These are phyloP conservation scores for Dillenia suffruticosa DNA, from an alignment of 164 flowering plant genomes.

Conservation along the genomic window DNA sequence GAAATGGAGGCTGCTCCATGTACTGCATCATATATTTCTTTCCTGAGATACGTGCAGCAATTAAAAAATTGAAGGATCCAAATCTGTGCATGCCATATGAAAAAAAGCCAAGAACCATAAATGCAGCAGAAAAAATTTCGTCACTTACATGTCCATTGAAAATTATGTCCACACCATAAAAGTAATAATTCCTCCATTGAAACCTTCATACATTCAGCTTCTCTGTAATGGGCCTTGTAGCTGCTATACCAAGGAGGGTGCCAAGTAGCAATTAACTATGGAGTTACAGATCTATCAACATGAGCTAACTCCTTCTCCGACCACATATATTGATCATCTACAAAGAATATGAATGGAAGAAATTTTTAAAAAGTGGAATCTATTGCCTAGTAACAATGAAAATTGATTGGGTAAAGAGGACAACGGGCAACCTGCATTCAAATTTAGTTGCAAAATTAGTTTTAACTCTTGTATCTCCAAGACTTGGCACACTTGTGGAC, in stretches of 20 bases:
- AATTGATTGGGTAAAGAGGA: not conserved
- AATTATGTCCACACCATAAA: conserved; percentile 71
- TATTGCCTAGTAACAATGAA: not conserved
- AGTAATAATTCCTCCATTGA: conserved; percentile 81
- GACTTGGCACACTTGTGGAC: no score
- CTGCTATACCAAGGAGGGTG: conserved; percentile 93
- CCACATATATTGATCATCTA: conserved; percentile 87
- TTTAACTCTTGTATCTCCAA: no score
- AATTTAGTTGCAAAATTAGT: no score
- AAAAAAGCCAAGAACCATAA: not conserved
- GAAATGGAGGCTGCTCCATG: no score
- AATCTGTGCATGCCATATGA: no score
- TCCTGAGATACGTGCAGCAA: no score
- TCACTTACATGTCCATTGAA: conserved; percentile 91
- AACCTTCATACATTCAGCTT: conserved; percentile 90
- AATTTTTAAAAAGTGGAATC: not conserved
- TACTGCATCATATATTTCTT: no score
- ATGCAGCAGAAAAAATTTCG: not conserved
- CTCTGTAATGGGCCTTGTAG: conserved; percentile 83
- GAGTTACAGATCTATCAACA: conserved; percentile 78
- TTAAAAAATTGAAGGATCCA: no score
- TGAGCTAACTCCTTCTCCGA: conserved; percentile 62
- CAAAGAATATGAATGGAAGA: not conserved
- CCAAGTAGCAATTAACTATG: conserved; percentile 92
- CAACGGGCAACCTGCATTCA: not conserved